phyloP scores from a whole-genome alignment of 2,329 filamentous ascomycete genomes.

The Colletotrichum simmondsii region DNA sequence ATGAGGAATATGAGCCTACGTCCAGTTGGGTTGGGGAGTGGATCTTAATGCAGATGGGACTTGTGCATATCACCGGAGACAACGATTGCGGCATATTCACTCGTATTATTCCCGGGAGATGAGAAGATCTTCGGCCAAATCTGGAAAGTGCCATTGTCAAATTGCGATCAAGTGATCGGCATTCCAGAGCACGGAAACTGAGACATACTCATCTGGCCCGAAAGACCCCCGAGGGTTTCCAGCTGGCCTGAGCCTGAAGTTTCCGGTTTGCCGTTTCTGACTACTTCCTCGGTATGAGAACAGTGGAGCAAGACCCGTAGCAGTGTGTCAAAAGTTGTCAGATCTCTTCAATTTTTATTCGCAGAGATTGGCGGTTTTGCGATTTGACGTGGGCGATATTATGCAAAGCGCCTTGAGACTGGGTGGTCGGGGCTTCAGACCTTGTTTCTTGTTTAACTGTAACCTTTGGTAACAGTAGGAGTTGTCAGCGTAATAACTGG shows the following conservation, averaged over 20 bases:
- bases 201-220: neutral
- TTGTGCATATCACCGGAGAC: neutral
- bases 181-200: neutral
- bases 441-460: no score
- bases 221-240: neutral
- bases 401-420: no score
- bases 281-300: neutral
- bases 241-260: neutral
- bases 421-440: no score
- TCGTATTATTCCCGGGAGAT: neutral
- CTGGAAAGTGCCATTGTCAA: neutral
- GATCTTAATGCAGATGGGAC: neutral
- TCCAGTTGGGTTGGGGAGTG: neutral
- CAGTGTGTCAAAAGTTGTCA: neutral
- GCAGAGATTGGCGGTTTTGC: no score
- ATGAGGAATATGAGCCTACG: neutral
- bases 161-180: neutral
- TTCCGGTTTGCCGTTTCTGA: neutral
- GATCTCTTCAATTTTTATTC: no score
- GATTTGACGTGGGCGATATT: no score
- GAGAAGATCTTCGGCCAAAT: neutral
- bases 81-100: neutral
- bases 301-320: no score
- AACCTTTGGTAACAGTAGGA: no score
- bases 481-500: no score